phyloP scores from a whole-genome alignment of 805 yeast genomes.

The Hanseniaspora valbyensis region DNA sequence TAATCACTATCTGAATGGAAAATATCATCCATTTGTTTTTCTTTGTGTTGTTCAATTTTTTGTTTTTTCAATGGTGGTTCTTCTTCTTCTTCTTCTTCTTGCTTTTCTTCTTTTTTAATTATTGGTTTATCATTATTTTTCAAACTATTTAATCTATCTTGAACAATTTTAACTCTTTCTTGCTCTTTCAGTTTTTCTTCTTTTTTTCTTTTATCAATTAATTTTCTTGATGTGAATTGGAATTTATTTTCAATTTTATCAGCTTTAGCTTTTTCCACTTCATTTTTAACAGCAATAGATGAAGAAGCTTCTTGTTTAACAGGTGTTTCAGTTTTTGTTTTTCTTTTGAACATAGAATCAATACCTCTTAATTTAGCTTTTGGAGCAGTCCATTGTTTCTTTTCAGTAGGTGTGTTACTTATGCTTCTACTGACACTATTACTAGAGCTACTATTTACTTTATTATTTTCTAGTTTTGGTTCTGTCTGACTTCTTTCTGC shows the following conservation, averaged over 20 bases:
- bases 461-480: too few relatives aligned
- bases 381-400: conserved; percentile 12
- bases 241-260: conserved; percentile 8
- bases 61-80: background rate
- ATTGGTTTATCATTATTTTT: background rate
- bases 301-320: background rate
- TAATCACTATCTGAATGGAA: conserved; percentile 9
- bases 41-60: background rate
- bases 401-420: background rate
- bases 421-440: background rate
- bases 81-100: background rate
- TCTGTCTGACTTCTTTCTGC: conserved; percentile 2
- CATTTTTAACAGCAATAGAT: background rate
- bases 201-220: conserved; percentile 11
- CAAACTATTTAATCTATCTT: conserved; percentile 4
- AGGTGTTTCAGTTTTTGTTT: background rate
- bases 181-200: conserved; percentile 12
- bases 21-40: conserved; percentile 7
- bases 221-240: conserved; percentile 1
- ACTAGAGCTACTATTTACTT: too few relatives aligned
- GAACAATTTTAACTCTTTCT: conserved; percentile 10
- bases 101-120: background rate
- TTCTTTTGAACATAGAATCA: conserved; percentile 12
- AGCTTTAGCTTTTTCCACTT: background rate
- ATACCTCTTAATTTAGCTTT: conserved; percentile 11